A percentile compares a stretch with the other conserved stretches of the same genome.
phyloP scores from a whole-genome alignment of 73 alveolate species.

The Paramecium sonneborni region DNA sequence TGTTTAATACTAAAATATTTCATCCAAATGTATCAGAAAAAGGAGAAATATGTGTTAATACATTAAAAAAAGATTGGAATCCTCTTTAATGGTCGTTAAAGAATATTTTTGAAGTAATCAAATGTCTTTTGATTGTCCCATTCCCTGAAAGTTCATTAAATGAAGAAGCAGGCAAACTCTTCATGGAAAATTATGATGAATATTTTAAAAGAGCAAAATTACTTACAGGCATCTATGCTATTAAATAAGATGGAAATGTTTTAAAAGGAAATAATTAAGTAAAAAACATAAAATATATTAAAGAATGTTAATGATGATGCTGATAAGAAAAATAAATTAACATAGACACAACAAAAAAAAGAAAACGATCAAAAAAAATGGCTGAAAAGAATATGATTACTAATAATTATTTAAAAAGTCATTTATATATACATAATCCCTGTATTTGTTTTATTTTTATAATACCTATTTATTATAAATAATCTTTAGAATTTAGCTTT shows the following conservation, averaged over 20 bases:
- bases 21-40: constrained; percentile 98
- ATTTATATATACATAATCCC: neutral
- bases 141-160: constrained; percentile 99
- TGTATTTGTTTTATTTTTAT: neutral
- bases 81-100: constrained; percentile 93
- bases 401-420: neutral
- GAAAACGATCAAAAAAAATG: constrained; percentile 63
- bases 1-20: constrained; percentile 93
- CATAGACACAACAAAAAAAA: neutral
- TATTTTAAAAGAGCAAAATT: constrained; percentile 91
- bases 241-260: constrained; percentile 46
- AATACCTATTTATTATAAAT: neutral
- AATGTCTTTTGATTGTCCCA: constrained; percentile 98
- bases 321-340: neutral
- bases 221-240: constrained; percentile 92
- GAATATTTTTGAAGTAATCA: constrained; percentile 95
- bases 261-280: constrained; percentile 52
- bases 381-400: constrained; percentile 64
- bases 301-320: neutral
- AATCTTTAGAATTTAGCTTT: neutral
- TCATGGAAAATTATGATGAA: constrained; percentile 98
- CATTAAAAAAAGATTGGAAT: constrained; percentile 97
- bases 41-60: constrained; percentile 97
- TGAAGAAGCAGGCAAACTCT: constrained; percentile 99
- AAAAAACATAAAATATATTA: neutral